phyloP scores from a whole-genome alignment of 805 yeast genomes.

The Metschnikowia reukaufii region DNA sequence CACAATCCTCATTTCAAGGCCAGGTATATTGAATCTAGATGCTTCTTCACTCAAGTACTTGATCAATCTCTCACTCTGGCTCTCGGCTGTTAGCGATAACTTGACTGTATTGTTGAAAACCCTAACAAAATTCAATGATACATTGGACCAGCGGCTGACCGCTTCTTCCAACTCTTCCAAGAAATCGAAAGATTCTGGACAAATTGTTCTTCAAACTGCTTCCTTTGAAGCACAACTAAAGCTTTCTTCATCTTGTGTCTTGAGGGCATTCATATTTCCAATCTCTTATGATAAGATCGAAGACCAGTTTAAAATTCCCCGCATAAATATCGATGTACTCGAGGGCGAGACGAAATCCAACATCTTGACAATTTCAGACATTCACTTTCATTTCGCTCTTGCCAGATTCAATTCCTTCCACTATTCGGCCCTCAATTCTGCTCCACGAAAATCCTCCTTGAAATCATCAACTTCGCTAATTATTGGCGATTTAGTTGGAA shows the following conservation, averaged over 20 bases:
- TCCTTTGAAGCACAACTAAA: conserved; percentile 28
- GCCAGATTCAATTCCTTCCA: conserved; percentile 23
- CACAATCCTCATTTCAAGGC: conserved; percentile 47
- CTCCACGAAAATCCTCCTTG: conserved; percentile 2
- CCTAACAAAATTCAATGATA: conserved; percentile 4
- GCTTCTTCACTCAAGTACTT: conserved; percentile 25
- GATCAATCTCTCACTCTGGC: conserved; percentile 26
- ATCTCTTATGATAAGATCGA: conserved; percentile 40
- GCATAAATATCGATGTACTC: conserved; percentile 18
- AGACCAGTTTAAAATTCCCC: conserved; percentile 34
- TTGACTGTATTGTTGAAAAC: conserved; percentile 3
- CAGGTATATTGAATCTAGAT: conserved; percentile 28
- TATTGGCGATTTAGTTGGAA: conserved; percentile 18
- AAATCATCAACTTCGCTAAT: conserved; percentile 10
- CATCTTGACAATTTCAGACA: conserved; percentile 24
- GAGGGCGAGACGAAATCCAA: conserved; percentile 9
- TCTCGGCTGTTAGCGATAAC: conserved; percentile 24
- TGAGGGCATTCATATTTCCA: conserved; percentile 41
- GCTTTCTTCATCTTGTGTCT: conserved; percentile 16
- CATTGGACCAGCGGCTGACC: conserved; percentile 4
- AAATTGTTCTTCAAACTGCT: conserved; percentile 42
- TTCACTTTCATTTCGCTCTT: conserved; percentile 28
- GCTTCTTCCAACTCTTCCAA: background rate
- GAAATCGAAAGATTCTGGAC: conserved; percentile 10
- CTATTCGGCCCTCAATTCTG: conserved; percentile 2